Evolutionary conservation across 352 stramenopile genomes (phyloP).

Genomic region (Globisporangium nodosum): DNA sequence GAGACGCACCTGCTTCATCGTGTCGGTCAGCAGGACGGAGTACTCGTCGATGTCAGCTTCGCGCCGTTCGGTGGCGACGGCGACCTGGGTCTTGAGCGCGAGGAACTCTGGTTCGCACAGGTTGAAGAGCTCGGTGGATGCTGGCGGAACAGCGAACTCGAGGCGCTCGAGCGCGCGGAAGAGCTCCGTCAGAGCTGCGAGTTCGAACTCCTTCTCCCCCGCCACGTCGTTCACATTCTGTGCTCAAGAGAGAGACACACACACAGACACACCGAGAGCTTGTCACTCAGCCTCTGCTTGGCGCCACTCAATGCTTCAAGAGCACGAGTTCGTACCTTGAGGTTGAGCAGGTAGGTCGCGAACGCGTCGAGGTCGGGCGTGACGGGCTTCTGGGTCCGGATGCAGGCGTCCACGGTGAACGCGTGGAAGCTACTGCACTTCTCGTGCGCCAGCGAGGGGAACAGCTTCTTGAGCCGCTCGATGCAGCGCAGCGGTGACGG

Average conservation of each 20-base stretch:
- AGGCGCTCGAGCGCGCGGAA: slow-evolving; percentile 29
- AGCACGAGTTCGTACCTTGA: slow-evolving; percentile 24
- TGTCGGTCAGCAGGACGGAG: slow-evolving; percentile 15
- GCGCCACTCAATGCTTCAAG: too few relatives aligned
- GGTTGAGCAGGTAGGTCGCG: slow-evolving; percentile 42
- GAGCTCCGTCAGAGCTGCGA: slow-evolving; percentile 42
- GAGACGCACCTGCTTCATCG: slow-evolving; percentile 10
- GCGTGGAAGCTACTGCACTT: slow-evolving; percentile 40
- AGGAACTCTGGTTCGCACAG: slow-evolving; percentile 42
- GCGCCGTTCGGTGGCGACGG: slow-evolving; percentile 20
- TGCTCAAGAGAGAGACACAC: not conserved
- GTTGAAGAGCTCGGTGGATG: slow-evolving; percentile 24
- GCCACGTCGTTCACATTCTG: slow-evolving; percentile 46
- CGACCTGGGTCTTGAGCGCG: slow-evolving; percentile 26
- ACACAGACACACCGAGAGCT: not conserved
- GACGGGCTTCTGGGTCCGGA: slow-evolving; percentile 45
- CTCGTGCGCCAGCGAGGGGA: slow-evolving; percentile 36
- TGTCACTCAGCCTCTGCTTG: not conserved
- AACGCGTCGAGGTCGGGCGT: slow-evolving; percentile 29
- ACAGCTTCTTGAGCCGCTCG: slow-evolving; percentile 24
- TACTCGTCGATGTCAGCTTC: slow-evolving; percentile 32
- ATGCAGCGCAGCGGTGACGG: slow-evolving; percentile 42
- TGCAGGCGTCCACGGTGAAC: slow-evolving; percentile 28
- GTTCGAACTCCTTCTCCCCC: slow-evolving; percentile 38
- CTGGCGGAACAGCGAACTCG: slow-evolving; percentile 22